Evolutionary conservation across 345 rosid genomes (phyloP).

Genomic region (Eucalyptus shirleyi): DNA sequence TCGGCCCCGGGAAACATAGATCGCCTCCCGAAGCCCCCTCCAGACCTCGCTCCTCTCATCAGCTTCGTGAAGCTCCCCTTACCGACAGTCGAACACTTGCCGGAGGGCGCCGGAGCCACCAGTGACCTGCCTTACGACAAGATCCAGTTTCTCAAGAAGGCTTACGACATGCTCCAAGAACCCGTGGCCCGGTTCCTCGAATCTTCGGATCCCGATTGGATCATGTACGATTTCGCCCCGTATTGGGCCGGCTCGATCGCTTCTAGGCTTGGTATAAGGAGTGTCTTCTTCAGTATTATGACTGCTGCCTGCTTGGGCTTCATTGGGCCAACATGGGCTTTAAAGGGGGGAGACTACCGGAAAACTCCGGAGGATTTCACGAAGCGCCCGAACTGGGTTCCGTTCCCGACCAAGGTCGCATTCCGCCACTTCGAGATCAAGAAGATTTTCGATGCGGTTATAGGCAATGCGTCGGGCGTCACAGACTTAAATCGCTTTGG

Average conservation of each 20-base stretch:
- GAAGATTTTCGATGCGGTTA: neutral
- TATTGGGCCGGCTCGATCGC: constrained; percentile 6
- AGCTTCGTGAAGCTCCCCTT: constrained; percentile 1
- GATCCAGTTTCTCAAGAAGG: constrained; percentile 7
- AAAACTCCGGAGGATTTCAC: constrained; percentile 9
- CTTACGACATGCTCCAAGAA: constrained; percentile 6
- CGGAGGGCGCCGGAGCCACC: constrained; percentile 3
- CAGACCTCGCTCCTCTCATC: neutral
- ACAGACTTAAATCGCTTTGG: constrained; percentile 3
- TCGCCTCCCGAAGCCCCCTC: constrained; percentile 2
- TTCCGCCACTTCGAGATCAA: constrained; percentile 8
- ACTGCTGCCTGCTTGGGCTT: neutral
- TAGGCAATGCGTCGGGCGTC: constrained; percentile 3
- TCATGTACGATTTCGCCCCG: constrained; percentile 9
- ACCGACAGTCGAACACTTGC: neutral
- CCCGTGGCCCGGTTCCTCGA: neutral
- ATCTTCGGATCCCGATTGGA: constrained; percentile 2
- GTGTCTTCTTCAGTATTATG: constrained; percentile 1
- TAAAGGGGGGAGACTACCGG: neutral
- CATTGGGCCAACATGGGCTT: neutral
- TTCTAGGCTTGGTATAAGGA: neutral
- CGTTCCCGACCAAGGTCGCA: constrained; percentile 13
- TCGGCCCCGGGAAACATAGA: constrained; percentile 4
- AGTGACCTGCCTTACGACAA: constrained; percentile 3
- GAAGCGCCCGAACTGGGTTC: constrained; percentile 19